Evolutionary conservation across 2,329 filamentous ascomycete genomes (phyloP).

Genomic region (Trichothecium roseum): DNA sequence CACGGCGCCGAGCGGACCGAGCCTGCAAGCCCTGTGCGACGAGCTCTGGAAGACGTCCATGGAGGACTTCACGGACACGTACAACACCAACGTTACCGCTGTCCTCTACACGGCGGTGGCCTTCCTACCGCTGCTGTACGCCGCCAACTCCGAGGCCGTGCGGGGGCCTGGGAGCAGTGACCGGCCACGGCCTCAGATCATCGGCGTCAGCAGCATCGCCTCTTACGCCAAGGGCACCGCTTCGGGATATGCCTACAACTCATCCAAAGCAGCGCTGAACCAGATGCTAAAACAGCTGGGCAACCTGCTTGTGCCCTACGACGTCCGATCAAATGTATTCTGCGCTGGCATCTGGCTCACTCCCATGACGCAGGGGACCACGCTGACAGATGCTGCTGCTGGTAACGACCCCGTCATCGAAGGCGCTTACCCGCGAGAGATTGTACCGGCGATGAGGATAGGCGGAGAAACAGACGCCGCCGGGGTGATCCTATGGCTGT

Average conservation of each 20-base stretch:
- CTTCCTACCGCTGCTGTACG: slow-evolving; percentile 47
- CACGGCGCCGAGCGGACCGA: slow-evolving; percentile 1
- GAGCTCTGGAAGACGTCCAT: slow-evolving; percentile 16
- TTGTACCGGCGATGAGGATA: slow-evolving; percentile 1
- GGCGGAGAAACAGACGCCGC: background rate
- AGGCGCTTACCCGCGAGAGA: background rate
- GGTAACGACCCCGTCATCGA: background rate
- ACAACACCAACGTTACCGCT: slow-evolving; percentile 47
- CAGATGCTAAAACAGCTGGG: slow-evolving; percentile 1
- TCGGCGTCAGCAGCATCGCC: slow-evolving; percentile 3
- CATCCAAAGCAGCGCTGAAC: background rate
- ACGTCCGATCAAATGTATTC: background rate
- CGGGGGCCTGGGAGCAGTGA: background rate
- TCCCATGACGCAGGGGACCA: slow-evolving; percentile 1
- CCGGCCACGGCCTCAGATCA: slow-evolving; percentile 3
- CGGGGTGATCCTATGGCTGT: background rate
- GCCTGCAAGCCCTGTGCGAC: background rate
- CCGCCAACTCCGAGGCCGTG: slow-evolving; percentile 27
- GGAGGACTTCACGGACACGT: slow-evolving; percentile 46
- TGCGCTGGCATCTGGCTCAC: slow-evolving; percentile 1
- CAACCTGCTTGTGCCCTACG: slow-evolving; percentile 1
- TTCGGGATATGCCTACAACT: slow-evolving; percentile 1
- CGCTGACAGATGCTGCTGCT: background rate
- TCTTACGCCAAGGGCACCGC: slow-evolving; percentile 1
- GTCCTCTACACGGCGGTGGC: slow-evolving; percentile 36